phyloP scores from a whole-genome alignment of 2,329 filamentous ascomycete species.

The Fusarium chlamydosporum region DNA sequence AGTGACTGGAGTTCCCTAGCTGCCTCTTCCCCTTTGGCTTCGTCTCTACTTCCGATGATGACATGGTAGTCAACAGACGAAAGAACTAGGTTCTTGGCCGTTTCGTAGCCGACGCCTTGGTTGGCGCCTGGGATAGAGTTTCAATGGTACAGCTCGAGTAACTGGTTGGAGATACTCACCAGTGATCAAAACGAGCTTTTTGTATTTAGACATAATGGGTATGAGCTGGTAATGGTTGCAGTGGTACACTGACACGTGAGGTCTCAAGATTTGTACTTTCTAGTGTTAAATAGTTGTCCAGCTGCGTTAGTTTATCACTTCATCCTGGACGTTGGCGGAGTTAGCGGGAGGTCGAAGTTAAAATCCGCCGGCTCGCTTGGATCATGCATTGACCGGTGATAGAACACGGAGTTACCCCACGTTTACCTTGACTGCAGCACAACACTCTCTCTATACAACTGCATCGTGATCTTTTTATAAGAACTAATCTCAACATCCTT shows the following conservation, averaged over 20 bases:
- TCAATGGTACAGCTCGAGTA: neutral
- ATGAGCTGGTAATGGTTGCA: rapidly evolving
- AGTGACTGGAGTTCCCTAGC: conserved; percentile 3
- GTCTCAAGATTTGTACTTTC: rapidly evolving
- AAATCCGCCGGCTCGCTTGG: conserved; percentile 1
- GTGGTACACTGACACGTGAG: rapidly evolving
- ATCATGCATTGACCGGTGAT: neutral
- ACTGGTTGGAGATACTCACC: neutral
- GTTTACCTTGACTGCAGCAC: too few species aligned
- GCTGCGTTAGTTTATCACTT: rapidly evolving
- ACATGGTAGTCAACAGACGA: conserved; percentile 28
- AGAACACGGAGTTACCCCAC: conserved; percentile 8
- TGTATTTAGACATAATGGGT: conserved; percentile 9
- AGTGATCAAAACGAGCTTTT: conserved; percentile 22
- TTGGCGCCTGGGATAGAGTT: conserved; percentile 21
- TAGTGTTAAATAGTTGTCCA: too few species aligned
- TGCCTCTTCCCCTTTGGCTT: conserved; percentile 18
- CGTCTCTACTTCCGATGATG: conserved; percentile 22
- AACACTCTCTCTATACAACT: too few species aligned
- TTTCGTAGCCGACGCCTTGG: conserved; percentile 30
- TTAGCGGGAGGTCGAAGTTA: conserved; percentile 4
- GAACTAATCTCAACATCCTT: neutral
- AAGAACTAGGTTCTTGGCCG: conserved; percentile 19
- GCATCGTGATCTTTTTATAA: neutral
- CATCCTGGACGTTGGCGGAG: neutral